Evolutionary conservation across 129 eudicot genomes (phyloP).

Genomic region (Centrapalus pauciflorus): DNA sequence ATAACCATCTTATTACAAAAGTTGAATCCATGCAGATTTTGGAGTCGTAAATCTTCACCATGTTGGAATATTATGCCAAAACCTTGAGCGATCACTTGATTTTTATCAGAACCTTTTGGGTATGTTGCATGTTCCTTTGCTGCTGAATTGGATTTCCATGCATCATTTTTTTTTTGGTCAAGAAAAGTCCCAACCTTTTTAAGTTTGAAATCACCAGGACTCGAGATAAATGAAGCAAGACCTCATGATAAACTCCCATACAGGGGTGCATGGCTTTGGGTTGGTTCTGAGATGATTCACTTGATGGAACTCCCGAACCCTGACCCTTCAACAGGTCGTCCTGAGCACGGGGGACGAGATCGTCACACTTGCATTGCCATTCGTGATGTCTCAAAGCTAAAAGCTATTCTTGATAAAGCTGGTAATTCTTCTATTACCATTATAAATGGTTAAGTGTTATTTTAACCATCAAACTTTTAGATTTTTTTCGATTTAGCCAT

Average conservation of each 20-base stretch:
- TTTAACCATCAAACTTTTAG: too few relatives aligned
- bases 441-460: too few relatives aligned
- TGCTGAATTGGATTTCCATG: not conserved
- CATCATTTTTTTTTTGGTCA: not conserved
- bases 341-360: slow-evolving; percentile 89
- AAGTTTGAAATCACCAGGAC: slow-evolving; percentile 40
- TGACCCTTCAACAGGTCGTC: slow-evolving; percentile 77
- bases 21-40: slow-evolving; percentile 44
- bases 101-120: slow-evolving; percentile 92
- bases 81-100: slow-evolving; percentile 86
- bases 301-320: slow-evolving; percentile 97
- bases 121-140: slow-evolving; percentile 19
- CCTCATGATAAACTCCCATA: slow-evolving; percentile 97
- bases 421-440: slow-evolving; percentile 30
- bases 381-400: slow-evolving; percentile 82
- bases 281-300: slow-evolving; percentile 95
- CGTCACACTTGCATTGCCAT: slow-evolving; percentile 91
- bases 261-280: slow-evolving; percentile 99
- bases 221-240: slow-evolving; percentile 89
- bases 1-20: not conserved
- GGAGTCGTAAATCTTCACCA: slow-evolving; percentile 94
- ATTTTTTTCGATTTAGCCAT: too few relatives aligned
- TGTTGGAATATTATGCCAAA: slow-evolving; percentile 88
- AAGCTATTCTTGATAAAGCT: slow-evolving; percentile 73
- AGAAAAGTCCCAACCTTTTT: not conserved